Conservation (phyloP, 306 rosid species). For the Acacia confusa region DNA sequence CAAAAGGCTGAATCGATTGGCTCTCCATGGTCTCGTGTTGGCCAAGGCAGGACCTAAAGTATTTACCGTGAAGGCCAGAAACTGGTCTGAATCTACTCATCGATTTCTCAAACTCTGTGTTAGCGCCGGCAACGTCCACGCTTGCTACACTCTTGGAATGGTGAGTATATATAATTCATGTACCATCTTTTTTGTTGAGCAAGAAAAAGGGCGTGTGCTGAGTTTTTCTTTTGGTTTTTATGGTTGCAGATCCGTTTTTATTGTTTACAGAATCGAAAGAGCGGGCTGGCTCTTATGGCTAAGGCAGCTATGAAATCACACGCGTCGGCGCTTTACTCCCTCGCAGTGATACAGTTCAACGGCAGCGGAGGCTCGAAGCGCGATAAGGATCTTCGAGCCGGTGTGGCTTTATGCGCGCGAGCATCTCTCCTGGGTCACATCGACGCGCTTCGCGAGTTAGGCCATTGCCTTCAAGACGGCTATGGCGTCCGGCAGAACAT, state of each 20-base stretch:
- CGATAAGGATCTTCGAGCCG: slow-evolving; percentile 57
- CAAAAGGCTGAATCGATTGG: slow-evolving; percentile 59
- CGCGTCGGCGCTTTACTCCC: slow-evolving; percentile 66
- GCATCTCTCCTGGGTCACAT: slow-evolving; percentile 67
- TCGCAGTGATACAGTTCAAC: slow-evolving; percentile 73
- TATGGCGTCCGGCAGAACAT: slow-evolving; percentile 54
- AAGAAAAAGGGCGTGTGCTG: not conserved
- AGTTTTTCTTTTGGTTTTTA: not conserved
- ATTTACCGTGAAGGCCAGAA: slow-evolving; percentile 41
- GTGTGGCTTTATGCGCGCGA: slow-evolving; percentile 60
- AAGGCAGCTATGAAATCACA: slow-evolving; percentile 63
- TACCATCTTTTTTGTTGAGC: not conserved
- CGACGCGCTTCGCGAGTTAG: slow-evolving; percentile 73
- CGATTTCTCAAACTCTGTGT: slow-evolving; percentile 55
- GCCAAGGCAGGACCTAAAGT: slow-evolving; percentile 49
- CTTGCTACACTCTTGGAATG: slow-evolving; percentile 76
- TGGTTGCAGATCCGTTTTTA: slow-evolving; percentile 66
- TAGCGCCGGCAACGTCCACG: slow-evolving; percentile 62
- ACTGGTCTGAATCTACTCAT: slow-evolving; percentile 64
- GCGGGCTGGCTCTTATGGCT: slow-evolving; percentile 68
- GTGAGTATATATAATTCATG: slow-evolving; percentile 33
- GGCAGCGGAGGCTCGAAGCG: slow-evolving; percentile 62
- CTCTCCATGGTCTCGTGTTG: slow-evolving; percentile 52
- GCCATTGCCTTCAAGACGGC: slow-evolving; percentile 78
- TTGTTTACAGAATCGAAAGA: slow-evolving; percentile 52